A percentile compares a stretch with the other conserved stretches of the same genome.
Conservation (phyloP, 306 rosid species). For the Hippophae tibetana region DNA sequence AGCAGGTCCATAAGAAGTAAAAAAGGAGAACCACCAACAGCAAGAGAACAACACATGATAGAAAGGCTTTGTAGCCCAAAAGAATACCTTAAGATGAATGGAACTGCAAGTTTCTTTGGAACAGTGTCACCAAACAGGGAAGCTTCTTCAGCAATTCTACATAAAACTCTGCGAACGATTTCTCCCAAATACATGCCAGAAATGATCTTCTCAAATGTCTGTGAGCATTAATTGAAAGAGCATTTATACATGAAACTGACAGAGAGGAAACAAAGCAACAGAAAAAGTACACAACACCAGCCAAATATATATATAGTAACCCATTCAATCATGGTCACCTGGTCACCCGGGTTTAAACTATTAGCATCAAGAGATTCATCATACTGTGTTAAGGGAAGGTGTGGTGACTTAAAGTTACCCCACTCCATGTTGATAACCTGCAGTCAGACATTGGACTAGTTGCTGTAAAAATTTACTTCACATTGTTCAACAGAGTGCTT, state of each 20-base stretch:
- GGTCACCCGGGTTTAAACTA: slow-evolving; percentile 94
- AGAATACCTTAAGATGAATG: slow-evolving; percentile 61
- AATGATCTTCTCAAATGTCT: slow-evolving; percentile 82
- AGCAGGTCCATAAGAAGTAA: too few relatives aligned
- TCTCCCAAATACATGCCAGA: slow-evolving; percentile 99
- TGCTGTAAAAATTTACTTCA: neutral
- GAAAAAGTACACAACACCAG: neutral
- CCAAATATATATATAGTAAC: neutral
- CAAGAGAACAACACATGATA: slow-evolving; percentile 1
- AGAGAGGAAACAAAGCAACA: neutral
- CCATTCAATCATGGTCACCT: slow-evolving; percentile 34
- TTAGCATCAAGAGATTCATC: slow-evolving; percentile 61
- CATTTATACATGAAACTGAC: slow-evolving; percentile 1
- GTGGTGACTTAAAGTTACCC: slow-evolving; percentile 78
- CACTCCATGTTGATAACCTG: slow-evolving; percentile 99
- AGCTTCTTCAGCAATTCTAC: slow-evolving; percentile 82
- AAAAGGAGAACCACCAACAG: neutral
- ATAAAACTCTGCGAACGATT: slow-evolving; percentile 62
- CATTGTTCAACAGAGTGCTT: neutral
- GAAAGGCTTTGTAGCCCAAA: slow-evolving; percentile 5
- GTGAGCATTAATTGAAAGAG: slow-evolving; percentile 20
- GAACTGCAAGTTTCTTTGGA: slow-evolving; percentile 64
- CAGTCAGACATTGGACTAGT: neutral
- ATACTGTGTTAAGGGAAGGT: slow-evolving; percentile 82
- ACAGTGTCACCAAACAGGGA: slow-evolving; percentile 68